Conservation (phyloP, 2,329 filamentous ascomycete species). For the Penicillium sp. region DNA sequence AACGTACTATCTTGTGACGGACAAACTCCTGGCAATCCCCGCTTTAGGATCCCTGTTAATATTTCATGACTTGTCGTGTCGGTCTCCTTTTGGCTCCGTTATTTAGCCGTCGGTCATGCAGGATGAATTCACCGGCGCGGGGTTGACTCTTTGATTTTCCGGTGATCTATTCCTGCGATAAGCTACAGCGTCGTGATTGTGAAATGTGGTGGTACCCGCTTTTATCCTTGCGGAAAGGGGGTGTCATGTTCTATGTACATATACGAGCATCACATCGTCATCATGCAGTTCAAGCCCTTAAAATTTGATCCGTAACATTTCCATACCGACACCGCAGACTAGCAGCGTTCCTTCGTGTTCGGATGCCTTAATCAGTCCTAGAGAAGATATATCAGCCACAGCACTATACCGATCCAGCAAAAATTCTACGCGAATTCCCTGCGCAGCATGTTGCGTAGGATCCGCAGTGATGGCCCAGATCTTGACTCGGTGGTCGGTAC, state of each 20-base stretch:
- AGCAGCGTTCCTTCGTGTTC: conserved; percentile 29
- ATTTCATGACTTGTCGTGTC: background rate
- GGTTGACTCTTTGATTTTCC: background rate
- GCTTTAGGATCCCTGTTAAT: background rate
- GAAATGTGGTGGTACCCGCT: background rate
- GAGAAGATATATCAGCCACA: conserved; percentile 54
- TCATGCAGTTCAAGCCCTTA: conserved; percentile 4
- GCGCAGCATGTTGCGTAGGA: conserved; percentile 11
- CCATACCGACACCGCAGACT: conserved; percentile 50
- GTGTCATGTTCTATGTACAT: conserved; percentile 8
- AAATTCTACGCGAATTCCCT: conserved; percentile 25
- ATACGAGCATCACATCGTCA: conserved; percentile 14
- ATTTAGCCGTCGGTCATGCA: background rate
- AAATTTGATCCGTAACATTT: conserved; percentile 35
- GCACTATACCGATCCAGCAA: conserved; percentile 40
- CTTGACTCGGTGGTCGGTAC: conserved; percentile 47
- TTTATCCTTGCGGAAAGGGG: background rate
- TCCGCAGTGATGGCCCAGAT: conserved; percentile 39
- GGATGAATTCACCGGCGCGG: background rate
- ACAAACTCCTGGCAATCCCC: background rate
- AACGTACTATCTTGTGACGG: background rate
- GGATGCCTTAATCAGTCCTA: conserved; percentile 38
- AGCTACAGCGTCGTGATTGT: background rate
- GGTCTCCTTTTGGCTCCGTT: background rate
- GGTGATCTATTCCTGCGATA: background rate